Percentiles rank a stretch among this genome's conserved stretches.
These are phyloP conservation scores for Lepiota brunneoincarnata DNA, from an alignment of 768 basidiomycete species.

Conservation along the genomic window DNA sequence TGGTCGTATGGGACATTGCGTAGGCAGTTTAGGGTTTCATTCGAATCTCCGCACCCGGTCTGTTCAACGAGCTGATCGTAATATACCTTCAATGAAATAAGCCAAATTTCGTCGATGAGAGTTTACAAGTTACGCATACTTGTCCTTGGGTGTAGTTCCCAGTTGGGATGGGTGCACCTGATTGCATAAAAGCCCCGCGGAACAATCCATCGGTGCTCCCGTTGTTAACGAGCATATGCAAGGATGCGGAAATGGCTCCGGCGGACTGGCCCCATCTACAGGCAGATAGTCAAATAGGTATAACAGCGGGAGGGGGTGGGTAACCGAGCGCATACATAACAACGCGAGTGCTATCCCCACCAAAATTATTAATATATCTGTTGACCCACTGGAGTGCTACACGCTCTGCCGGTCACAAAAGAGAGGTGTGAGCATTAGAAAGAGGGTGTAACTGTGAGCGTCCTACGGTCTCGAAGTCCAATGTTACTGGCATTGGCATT, in stretches of 20 bases:
- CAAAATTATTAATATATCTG: slow-evolving; percentile 51
- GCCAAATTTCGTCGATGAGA: not conserved
- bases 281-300: not conserved
- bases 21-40: slow-evolving; percentile 42
- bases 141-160: slow-evolving; percentile 30
- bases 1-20: slow-evolving; percentile 29
- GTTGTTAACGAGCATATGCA: slow-evolving; percentile 42
- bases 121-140: slow-evolving; percentile 3
- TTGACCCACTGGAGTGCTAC: slow-evolving; percentile 56
- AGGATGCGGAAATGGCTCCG: slow-evolving; percentile 45
- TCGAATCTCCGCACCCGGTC: slow-evolving; percentile 30
- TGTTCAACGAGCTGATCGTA: slow-evolving; percentile 40
- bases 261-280: slow-evolving; percentile 50
- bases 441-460: not conserved
- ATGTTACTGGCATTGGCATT: slow-evolving; percentile 24
- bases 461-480: slow-evolving; percentile 31
- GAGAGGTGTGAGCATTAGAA: not conserved
- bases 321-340: slow-evolving; percentile 29
- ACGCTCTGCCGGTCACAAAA: slow-evolving; percentile 22
- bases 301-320: not conserved
- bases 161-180: slow-evolving; percentile 32
- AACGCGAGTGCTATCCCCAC: slow-evolving; percentile 50
- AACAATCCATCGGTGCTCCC: slow-evolving; percentile 37
- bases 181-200: slow-evolving; percentile 45
- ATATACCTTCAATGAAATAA: slow-evolving; percentile 14